These are phyloP conservation scores for Fusarium luffae DNA, from an alignment of 2,329 filamentous ascomycete species.

Conservation along the genomic window DNA sequence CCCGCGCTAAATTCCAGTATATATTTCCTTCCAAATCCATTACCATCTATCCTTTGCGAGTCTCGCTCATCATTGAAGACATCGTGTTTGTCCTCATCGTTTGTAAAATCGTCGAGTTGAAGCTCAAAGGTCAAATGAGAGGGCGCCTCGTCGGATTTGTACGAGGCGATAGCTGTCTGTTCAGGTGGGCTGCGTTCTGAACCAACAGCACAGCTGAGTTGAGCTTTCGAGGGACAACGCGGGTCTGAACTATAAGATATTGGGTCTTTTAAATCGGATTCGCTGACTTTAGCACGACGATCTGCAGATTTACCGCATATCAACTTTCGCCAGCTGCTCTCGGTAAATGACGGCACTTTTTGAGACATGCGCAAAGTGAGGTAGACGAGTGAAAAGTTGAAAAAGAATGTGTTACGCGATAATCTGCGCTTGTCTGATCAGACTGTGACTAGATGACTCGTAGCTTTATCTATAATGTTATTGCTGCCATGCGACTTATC, in stretches of 20 bases:
- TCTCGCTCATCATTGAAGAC: neutral
- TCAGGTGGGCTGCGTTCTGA: neutral
- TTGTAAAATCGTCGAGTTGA: neutral
- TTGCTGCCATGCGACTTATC: neutral
- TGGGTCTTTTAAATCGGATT: neutral
- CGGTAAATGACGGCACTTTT: neutral
- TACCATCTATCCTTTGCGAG: neutral
- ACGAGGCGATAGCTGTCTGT: neutral
- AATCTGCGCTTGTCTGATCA: too few species aligned
- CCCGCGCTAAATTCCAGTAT: neutral
- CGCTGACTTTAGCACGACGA: neutral
- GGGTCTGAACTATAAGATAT: neutral
- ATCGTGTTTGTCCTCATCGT: neutral
- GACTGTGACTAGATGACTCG: too few species aligned
- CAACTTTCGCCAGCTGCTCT: neutral
- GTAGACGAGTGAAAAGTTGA: too few species aligned
- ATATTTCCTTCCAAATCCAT: neutral
- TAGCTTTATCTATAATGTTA: too few species aligned
- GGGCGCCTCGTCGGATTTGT: neutral
- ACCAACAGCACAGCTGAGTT: neutral
- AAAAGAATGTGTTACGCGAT: too few species aligned
- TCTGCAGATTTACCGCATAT: neutral
- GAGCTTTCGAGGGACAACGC: neutral
- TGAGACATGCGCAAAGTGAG: neutral
- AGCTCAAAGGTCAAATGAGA: neutral